These are phyloP conservation scores for Dryadomyces sulphureus DNA, from an alignment of 2,329 filamentous ascomycete species.

Conservation along the genomic window DNA sequence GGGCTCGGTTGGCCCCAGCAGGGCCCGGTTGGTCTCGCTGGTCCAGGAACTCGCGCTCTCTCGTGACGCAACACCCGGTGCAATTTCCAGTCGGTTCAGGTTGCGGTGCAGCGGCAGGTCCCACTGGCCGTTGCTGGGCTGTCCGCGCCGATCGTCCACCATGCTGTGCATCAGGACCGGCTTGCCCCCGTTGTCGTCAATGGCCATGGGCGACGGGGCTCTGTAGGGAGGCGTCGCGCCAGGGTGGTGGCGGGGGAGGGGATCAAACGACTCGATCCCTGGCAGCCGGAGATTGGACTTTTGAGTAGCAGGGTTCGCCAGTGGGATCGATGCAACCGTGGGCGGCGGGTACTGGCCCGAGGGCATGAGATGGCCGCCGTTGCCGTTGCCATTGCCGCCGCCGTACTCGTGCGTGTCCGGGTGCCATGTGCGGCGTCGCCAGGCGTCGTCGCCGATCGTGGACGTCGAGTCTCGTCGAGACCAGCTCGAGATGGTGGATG, in stretches of 20 bases:
- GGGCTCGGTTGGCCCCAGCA: slow-evolving; percentile 39
- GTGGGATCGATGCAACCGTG: slow-evolving; percentile 27
- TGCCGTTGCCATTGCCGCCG: slow-evolving; percentile 25
- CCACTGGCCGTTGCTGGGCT: slow-evolving; percentile 28
- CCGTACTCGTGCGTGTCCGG: slow-evolving; percentile 56
- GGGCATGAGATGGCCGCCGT: slow-evolving; percentile 60
- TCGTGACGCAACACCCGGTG: slow-evolving; percentile 30
- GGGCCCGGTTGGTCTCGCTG: slow-evolving; percentile 37
- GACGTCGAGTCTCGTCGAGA: slow-evolving; percentile 50
- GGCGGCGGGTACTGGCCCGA: slow-evolving; percentile 38
- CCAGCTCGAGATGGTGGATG: slow-evolving; percentile 41
- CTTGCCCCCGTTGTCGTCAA: slow-evolving; percentile 39
- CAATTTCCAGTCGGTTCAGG: slow-evolving; percentile 52
- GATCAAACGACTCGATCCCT: slow-evolving; percentile 85
- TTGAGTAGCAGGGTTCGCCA: slow-evolving; percentile 27
- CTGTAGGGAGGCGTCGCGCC: slow-evolving; percentile 49
- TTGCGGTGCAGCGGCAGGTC: slow-evolving; percentile 53
- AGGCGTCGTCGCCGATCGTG: slow-evolving; percentile 55
- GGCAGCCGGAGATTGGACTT: slow-evolving; percentile 57
- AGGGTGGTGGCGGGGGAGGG: slow-evolving; percentile 49
- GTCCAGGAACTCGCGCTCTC: slow-evolving; percentile 42
- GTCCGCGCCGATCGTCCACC: slow-evolving; percentile 33
- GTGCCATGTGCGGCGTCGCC: slow-evolving; percentile 81
- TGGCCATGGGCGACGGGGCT: slow-evolving; percentile 60
- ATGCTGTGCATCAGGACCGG: slow-evolving; percentile 18